Conservation (phyloP, 176 grass and related monocot species). For the Tillandsia fasciculata region DNA sequence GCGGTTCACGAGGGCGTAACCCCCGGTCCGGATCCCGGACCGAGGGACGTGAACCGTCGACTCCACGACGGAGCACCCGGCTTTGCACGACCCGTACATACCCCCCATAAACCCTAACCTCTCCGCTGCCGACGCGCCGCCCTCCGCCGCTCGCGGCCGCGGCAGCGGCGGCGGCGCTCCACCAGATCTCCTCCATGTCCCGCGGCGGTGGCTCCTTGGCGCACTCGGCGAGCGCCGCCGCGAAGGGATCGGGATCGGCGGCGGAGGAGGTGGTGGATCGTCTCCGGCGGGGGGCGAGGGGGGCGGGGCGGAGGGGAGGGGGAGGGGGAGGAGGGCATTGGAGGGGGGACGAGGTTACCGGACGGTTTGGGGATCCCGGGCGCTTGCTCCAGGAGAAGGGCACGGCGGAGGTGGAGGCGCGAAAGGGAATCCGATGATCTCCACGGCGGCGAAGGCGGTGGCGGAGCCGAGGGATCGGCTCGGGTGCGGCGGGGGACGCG, state of each 20-base stretch:
- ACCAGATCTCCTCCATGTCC: background rate
- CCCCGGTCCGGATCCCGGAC: background rate
- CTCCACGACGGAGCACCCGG: background rate
- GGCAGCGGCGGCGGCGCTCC: background rate
- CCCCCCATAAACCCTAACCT: background rate
- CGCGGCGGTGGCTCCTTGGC: background rate
- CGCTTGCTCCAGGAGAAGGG: slow-evolving; percentile 7
- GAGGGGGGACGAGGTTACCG: background rate
- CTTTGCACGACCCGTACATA: background rate
- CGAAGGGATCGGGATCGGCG: background rate
- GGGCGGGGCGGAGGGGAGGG: background rate
- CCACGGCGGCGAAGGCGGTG: background rate
- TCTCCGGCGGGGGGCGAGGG: background rate
- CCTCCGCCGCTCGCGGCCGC: background rate
- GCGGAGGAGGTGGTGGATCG: background rate
- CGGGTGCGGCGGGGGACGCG: background rate
- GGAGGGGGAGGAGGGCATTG: background rate
- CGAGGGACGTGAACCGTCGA: background rate
- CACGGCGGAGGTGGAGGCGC: background rate
- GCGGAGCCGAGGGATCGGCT: background rate
- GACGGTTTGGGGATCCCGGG: background rate
- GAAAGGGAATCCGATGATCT: background rate
- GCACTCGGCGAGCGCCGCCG: background rate
- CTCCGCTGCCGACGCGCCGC: background rate
- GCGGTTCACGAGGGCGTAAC: background rate